phyloP scores from a whole-genome alignment of 164 flowering plant species.

The Magnolia officinalis region DNA sequence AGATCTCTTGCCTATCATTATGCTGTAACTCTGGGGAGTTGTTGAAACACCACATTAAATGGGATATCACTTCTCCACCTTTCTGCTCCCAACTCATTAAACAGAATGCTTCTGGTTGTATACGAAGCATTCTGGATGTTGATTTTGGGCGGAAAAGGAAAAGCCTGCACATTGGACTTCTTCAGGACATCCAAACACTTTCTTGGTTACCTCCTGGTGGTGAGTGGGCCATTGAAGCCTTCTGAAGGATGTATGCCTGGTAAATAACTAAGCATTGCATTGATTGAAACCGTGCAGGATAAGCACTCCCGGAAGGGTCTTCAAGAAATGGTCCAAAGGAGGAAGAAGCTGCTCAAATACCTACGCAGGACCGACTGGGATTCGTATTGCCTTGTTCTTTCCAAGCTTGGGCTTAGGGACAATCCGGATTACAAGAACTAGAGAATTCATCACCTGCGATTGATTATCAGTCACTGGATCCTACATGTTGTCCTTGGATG shows the following conservation, averaged over 20 bases:
- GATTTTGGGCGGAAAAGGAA: too few relatives aligned
- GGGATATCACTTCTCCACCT: too few relatives aligned
- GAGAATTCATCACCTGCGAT: not conserved
- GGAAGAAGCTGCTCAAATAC: conserved; percentile 84
- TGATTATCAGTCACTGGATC: not conserved
- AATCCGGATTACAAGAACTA: conserved; percentile 54
- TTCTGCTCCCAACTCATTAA: too few relatives aligned
- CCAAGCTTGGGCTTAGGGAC: conserved; percentile 76
- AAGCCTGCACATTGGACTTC: too few relatives aligned
- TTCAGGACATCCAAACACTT: not conserved
- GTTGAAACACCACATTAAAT: too few relatives aligned
- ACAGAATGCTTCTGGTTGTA: too few relatives aligned
- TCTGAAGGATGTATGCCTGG: not conserved
- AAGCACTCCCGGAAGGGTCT: conserved; percentile 87
- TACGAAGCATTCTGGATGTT: too few relatives aligned
- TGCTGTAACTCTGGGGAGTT: too few relatives aligned
- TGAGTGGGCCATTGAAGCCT: not conserved
- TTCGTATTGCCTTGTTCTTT: conserved; percentile 68
- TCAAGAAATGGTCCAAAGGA: conserved; percentile 63
- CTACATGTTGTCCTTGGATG: too few relatives aligned
- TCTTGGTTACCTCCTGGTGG: not conserved
- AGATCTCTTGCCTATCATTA: too few relatives aligned
- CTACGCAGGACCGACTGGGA: conserved; percentile 90
- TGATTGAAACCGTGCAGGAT: conserved; percentile 38
- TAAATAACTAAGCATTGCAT: not conserved